Evolutionary conservation across 345 rosid genomes (phyloP), one percentile per base, ranked within the genome.

Genomic region (Hibiscus syriacus): DNA sequence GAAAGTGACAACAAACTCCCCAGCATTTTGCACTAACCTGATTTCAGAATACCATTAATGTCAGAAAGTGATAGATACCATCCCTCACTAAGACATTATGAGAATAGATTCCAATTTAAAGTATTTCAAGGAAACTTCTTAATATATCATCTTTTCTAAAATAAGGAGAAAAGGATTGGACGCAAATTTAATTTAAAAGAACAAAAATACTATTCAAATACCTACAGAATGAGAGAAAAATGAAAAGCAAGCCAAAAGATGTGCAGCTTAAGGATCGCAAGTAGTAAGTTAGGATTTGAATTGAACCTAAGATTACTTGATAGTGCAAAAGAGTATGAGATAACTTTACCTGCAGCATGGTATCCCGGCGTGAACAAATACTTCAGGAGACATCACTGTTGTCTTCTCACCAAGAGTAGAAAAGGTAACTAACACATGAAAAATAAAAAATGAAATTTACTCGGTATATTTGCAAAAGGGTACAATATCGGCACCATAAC

Each of bases 341-440:
- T 46, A 71, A 66, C 52, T 57, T 77, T 73, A 84, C 99, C 99
- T 87, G 96, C 99, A 34, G 38, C 38, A 34, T 34, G 38, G 38
- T 6, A 34, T 34, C 49, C 99, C 99, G 9, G 92, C 95, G 70
- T 77, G 72, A 53, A 84, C 76, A 80, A 94, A 88, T 74, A 94
- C 96, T 87, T 94, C 97, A 27, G 99, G 99, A 45, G 99, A 91
- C 87, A 94, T 89, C 57, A 94, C 90, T 23, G 99, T 93, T 23
- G 99, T 93, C 84, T 93, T 93, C 87, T 93, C 92, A 67, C 99
- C 98, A 56, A 93, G 99, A 61, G 86, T 79, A 64, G 85, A 76
- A 80, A 90, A 90, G 55, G 95, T 89, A 74, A 89, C 99, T 93
- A 82, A 64, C 38, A 78, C 46, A 73, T 77, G 46, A 63, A 60